Conservation (phyloP, 139 green algal species). For the Micractinium conductrix region DNA sequence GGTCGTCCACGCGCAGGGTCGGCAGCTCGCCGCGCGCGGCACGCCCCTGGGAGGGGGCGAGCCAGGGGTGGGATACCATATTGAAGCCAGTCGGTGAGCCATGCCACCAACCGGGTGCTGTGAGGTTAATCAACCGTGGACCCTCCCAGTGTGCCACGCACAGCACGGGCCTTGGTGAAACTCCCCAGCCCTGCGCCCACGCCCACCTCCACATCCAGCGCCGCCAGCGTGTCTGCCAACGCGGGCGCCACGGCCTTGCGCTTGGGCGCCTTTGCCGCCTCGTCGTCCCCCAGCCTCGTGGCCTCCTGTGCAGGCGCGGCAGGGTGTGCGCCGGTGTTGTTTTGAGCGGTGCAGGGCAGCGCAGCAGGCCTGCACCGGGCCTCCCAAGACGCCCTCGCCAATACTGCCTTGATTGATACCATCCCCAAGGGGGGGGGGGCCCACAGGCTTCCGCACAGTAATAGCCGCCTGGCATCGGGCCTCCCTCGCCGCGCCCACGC, state of each 20-base stretch:
- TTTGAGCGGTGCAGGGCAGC: not conserved
- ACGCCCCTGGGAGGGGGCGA: no score
- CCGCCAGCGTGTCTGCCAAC: not conserved
- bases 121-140: not conserved
- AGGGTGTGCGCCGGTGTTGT: not conserved
- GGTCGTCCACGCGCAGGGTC: constrained; percentile 24
- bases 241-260: not conserved
- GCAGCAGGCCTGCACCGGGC: no score
- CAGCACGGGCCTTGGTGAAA: not conserved
- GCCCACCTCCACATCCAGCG: constrained; percentile 11
- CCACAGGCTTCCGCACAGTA: no score
- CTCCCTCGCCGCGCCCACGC: not conserved
- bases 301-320: not conserved
- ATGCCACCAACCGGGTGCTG: no score
- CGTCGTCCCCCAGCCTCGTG: constrained; percentile 21
- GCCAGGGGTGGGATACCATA: not conserved
- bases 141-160: no score
- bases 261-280: constrained; percentile 9
- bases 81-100: no score
- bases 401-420: no score
- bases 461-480: no score
- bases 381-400: no score
- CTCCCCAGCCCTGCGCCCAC: no score
- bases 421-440: no score
- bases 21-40: not conserved